Conservation (phyloP, 1,284 basidiomycete genomes). For the Agroathelia rolfsii region DNA sequence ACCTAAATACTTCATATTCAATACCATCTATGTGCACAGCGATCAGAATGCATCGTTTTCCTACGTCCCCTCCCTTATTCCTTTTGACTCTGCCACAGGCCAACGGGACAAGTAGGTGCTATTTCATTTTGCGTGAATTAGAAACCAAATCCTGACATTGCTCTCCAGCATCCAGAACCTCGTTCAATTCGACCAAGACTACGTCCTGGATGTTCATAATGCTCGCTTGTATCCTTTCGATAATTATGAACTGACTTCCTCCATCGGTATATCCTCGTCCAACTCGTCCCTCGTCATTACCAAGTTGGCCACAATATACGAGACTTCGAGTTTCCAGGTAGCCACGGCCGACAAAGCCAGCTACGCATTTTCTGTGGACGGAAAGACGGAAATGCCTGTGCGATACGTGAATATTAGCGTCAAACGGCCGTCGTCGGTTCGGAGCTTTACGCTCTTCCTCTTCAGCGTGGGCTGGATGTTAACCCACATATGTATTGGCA, state of each 20-base stretch:
- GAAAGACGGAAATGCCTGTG: constrained; percentile 21
- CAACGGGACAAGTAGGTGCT: constrained; percentile 29
- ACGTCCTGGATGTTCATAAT: constrained; percentile 47
- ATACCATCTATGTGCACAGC: constrained; percentile 14
- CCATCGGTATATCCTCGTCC: constrained; percentile 27
- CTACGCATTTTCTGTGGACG: constrained; percentile 19
- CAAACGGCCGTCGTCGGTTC: constrained; percentile 32
- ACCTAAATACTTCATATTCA: constrained; percentile 2
- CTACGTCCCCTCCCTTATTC: constrained; percentile 38
- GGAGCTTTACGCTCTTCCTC: constrained; percentile 34
- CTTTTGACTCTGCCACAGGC: constrained; percentile 28
- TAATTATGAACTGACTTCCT: constrained; percentile 39
- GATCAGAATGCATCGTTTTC: constrained; percentile 25
- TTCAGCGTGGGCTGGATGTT: constrained; percentile 45
- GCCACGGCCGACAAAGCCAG: constrained; percentile 31
- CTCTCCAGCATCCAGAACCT: constrained; percentile 39
- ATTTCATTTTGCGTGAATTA: neutral
- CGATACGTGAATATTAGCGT: constrained; percentile 37
- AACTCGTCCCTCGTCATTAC: constrained; percentile 34
- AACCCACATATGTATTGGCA: constrained; percentile 37
- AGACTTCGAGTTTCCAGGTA: constrained; percentile 39
- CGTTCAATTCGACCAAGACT: constrained; percentile 47
- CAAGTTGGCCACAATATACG: constrained; percentile 31
- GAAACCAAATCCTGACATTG: constrained; percentile 1
- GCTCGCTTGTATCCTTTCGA: constrained; percentile 50